Percentiles rank a stretch among this genome's conserved stretches.
Evolutionary conservation across 1,284 basidiomycete genomes (phyloP).

Genomic region (Porodaedalea pini): DNA sequence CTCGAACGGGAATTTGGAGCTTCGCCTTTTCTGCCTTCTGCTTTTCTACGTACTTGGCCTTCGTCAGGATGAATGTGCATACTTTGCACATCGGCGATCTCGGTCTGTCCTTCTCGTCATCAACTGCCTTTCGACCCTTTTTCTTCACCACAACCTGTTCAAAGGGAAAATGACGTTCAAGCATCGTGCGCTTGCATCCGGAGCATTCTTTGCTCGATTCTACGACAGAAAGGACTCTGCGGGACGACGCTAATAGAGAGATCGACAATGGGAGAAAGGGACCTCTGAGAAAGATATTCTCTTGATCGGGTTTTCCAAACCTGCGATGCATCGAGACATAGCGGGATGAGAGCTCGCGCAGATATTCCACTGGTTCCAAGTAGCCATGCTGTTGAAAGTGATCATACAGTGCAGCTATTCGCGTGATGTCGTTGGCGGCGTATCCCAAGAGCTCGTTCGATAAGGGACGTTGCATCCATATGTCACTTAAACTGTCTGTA

Average conservation of each 20-base stretch:
- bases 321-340: slow-evolving; percentile 1
- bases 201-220: not conserved
- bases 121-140: not conserved
- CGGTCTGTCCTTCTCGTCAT: not conserved
- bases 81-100: not conserved
- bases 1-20: too few relatives aligned
- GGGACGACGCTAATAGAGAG: not conserved
- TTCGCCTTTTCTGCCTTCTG: not conserved
- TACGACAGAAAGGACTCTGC: not conserved
- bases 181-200: not conserved
- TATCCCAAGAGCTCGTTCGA: slow-evolving; percentile 35
- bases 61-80: not conserved
- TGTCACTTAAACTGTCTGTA: slow-evolving; percentile 28
- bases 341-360: not conserved
- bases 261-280: not conserved
- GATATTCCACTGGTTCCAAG: not conserved
- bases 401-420: slow-evolving; percentile 36
- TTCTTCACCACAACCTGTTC: not conserved
- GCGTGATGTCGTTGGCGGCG: slow-evolving; percentile 40
- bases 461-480: slow-evolving; percentile 39
- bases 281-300: not conserved
- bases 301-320: not conserved
- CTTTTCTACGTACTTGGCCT: not conserved
- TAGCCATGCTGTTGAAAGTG: slow-evolving; percentile 31
- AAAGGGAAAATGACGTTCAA: not conserved